phyloP scores from a whole-genome alignment of 2,329 filamentous ascomycete species.

The Xenosphaeropsis pyriputrescens region DNA sequence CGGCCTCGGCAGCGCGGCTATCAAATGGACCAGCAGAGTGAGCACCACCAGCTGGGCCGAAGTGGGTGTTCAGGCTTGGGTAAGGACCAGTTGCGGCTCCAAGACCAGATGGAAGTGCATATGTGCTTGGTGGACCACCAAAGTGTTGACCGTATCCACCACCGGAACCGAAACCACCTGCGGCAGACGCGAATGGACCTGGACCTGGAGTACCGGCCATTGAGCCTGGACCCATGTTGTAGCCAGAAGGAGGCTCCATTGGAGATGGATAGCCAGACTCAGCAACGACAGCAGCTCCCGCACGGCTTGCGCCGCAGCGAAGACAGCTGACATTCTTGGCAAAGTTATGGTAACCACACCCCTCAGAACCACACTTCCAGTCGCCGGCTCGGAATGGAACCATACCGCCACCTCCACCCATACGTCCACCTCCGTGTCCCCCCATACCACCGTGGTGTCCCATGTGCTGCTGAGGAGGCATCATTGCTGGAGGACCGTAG shows the following conservation, averaged over 20 bases:
- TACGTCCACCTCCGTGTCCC: conserved; percentile 48
- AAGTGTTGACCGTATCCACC: conserved; percentile 65
- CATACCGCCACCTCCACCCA: conserved; percentile 68
- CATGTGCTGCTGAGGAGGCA: conserved; percentile 65
- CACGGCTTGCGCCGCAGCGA: conserved; percentile 87
- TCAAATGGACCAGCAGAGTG: conserved; percentile 83
- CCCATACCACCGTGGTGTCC: conserved; percentile 38
- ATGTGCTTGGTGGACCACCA: conserved; percentile 75
- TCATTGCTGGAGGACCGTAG: conserved; percentile 63
- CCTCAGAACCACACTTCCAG: conserved; percentile 97
- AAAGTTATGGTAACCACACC: conserved; percentile 97
- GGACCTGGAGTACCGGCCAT: conserved; percentile 74
- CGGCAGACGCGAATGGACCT: conserved; percentile 57
- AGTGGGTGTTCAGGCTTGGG: conserved; percentile 71
- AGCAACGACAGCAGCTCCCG: conserved; percentile 83
- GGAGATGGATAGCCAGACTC: conserved; percentile 84
- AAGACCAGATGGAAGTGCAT: conserved; percentile 75
- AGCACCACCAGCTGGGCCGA: conserved; percentile 56
- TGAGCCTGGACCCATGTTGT: conserved; percentile 75
- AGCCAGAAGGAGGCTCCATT: conserved; percentile 75
- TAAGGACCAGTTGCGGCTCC: conserved; percentile 68
- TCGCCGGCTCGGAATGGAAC: conserved; percentile 97
- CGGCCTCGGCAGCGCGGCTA: conserved; percentile 83
- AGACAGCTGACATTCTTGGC: conserved; percentile 98
- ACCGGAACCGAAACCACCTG: conserved; percentile 50